Evolutionary conservation across 495 filamentous ascomycete genomes (phyloP).

Genomic region (Penicillium chermesinum): DNA sequence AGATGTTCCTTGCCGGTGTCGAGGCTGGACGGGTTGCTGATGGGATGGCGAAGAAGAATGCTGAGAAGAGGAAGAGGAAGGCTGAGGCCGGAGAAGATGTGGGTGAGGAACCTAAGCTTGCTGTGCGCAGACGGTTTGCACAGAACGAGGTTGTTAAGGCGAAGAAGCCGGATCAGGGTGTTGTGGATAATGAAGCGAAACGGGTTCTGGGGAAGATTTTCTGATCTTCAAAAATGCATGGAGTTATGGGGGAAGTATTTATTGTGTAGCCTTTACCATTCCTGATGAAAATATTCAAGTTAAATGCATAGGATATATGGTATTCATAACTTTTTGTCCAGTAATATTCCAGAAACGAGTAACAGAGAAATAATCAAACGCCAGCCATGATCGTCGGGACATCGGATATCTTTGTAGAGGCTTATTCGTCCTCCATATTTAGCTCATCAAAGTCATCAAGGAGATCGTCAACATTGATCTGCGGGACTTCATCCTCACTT

Average conservation of each 20-base stretch:
- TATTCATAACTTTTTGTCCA: constrained; percentile 21
- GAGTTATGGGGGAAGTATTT: neutral
- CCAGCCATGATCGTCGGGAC: constrained; percentile 28
- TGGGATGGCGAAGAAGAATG: constrained; percentile 61
- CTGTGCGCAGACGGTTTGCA: constrained; percentile 60
- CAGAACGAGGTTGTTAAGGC: constrained; percentile 58
- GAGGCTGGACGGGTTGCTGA: constrained; percentile 77
- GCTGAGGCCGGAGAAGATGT: constrained; percentile 17
- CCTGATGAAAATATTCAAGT: neutral
- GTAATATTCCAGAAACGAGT: neutral
- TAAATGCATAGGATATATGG: constrained; percentile 7
- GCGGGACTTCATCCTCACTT: constrained; percentile 63
- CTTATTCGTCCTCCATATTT: constrained; percentile 51
- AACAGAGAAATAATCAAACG: constrained; percentile 18
- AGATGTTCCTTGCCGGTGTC: constrained; percentile 72
- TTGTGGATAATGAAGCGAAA: constrained; percentile 62
- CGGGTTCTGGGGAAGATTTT: constrained; percentile 82
- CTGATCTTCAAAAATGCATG: constrained; percentile 11
- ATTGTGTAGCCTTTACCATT: neutral
- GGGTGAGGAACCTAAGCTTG: constrained; percentile 13
- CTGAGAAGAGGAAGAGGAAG: constrained; percentile 50
- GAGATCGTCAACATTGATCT: constrained; percentile 77
- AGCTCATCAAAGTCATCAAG: constrained; percentile 87
- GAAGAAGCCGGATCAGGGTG: constrained; percentile 36
- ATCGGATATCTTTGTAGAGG: constrained; percentile 17